Percentiles rank a stretch among this genome's conserved stretches.
These are phyloP conservation scores for Tylopilus microsporus DNA, from an alignment of 1,284 basidiomycete species.

Conservation along the genomic window DNA sequence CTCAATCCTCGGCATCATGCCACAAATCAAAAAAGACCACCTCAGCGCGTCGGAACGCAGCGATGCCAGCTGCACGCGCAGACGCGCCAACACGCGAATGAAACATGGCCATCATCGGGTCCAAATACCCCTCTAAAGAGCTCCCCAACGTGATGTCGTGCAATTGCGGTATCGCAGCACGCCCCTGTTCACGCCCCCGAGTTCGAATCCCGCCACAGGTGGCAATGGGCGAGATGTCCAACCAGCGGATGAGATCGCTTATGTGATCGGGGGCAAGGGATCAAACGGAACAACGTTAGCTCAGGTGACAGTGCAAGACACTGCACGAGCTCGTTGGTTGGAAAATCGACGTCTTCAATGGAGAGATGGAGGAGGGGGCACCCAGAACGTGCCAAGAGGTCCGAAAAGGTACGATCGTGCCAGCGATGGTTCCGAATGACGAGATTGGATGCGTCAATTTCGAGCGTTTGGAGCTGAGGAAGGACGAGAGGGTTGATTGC, in stretches of 20 bases:
- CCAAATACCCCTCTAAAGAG: slow-evolving; percentile 9
- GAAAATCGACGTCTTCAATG: slow-evolving; percentile 19
- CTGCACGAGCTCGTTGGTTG: slow-evolving; percentile 20
- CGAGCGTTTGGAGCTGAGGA: slow-evolving; percentile 17
- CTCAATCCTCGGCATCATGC: slow-evolving; percentile 4
- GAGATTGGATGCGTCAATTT: slow-evolving; percentile 8
- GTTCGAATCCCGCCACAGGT: background rate
- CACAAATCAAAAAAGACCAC: slow-evolving; percentile 13
- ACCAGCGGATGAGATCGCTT: slow-evolving; percentile 8
- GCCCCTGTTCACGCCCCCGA: background rate
- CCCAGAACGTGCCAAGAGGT: slow-evolving; percentile 16
- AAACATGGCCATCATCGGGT: slow-evolving; percentile 11
- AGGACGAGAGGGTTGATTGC: slow-evolving; percentile 14
- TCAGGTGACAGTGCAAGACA: slow-evolving; percentile 16
- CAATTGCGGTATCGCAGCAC: slow-evolving; percentile 2
- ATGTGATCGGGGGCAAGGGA: slow-evolving; percentile 20
- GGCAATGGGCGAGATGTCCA: background rate
- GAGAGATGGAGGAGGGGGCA: slow-evolving; percentile 16
- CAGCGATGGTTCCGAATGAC: background rate
- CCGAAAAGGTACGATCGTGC: slow-evolving; percentile 16
- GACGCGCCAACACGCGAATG: slow-evolving; percentile 11
- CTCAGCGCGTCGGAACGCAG: slow-evolving; percentile 8
- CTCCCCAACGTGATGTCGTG: slow-evolving; percentile 18
- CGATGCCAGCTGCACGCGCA: slow-evolving; percentile 1
- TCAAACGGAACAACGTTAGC: slow-evolving; percentile 17